Conservation (phyloP, 225 moss, liverwort and hornwort genomes). For the Takakia lepidozioides region DNA sequence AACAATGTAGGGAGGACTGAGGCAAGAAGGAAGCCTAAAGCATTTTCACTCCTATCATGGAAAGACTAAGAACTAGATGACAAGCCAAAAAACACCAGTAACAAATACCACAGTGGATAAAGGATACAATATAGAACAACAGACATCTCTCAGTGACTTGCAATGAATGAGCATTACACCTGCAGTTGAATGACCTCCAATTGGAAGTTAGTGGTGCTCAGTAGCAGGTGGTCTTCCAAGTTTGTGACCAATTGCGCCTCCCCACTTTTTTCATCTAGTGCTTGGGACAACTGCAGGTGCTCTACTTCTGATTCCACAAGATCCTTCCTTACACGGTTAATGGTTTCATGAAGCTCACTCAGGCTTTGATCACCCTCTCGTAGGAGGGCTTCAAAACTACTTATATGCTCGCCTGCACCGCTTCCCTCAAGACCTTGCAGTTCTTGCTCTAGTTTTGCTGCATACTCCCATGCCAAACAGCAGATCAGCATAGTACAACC, state of each 20-base stretch:
- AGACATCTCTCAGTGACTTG: too few species aligned
- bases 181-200: slow-evolving; percentile 4
- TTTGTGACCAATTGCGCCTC: slow-evolving; percentile 1
- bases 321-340: slow-evolving; percentile 5
- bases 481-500: background rate
- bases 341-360: slow-evolving; percentile 2
- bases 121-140: too few species aligned
- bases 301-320: slow-evolving; percentile 5
- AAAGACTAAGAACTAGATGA: too few species aligned
- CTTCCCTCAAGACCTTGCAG: slow-evolving; percentile 5
- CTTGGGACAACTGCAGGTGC: background rate
- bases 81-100: too few species aligned
- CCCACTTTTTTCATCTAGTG: background rate
- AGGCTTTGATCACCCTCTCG: slow-evolving; percentile 3
- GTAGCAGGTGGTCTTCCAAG: background rate
- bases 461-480: slow-evolving; percentile 1
- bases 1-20: too few species aligned
- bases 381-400: slow-evolving; percentile 2
- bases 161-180: too few species aligned
- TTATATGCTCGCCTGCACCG: slow-evolving; percentile 3
- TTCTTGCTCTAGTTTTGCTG: slow-evolving; percentile 5
- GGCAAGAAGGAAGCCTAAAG: too few species aligned
- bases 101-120: too few species aligned
- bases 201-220: slow-evolving; percentile 1
- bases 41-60: too few species aligned